Evolutionary conservation across 176 grass and related monocot genomes (phyloP).

Genomic region (Rhipidocladum racemiflorum): DNA sequence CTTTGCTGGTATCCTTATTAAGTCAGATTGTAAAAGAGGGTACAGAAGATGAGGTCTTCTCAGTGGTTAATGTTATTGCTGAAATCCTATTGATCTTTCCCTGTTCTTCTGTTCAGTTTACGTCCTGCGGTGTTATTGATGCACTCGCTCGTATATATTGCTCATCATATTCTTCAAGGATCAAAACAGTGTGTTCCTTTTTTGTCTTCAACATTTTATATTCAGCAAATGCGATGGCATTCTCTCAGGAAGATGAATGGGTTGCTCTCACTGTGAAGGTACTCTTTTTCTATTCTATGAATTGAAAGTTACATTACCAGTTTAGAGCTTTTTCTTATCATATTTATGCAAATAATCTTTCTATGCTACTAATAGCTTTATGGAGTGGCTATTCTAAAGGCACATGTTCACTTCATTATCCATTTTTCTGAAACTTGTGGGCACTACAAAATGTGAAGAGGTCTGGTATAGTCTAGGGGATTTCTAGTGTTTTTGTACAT

Average conservation of each 20-base stretch:
- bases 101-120: slow-evolving; percentile 54
- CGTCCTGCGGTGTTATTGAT: slow-evolving; percentile 57
- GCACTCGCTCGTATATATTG: slow-evolving; percentile 43
- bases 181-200: slow-evolving; percentile 46
- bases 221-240: slow-evolving; percentile 46
- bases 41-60: slow-evolving; percentile 51
- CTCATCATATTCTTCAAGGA: slow-evolving; percentile 38
- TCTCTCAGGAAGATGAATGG: slow-evolving; percentile 59
- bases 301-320: slow-evolving; percentile 2
- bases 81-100: slow-evolving; percentile 66
- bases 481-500: background rate
- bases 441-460: background rate
- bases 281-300: slow-evolving; percentile 30
- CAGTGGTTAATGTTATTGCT: slow-evolving; percentile 55
- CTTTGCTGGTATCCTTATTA: slow-evolving; percentile 63
- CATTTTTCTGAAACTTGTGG: background rate
- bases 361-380: background rate
- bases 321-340: no score
- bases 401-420: background rate
- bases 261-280: slow-evolving; percentile 73
- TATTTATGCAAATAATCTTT: background rate
- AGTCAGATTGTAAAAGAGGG: slow-evolving; percentile 47
- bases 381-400: background rate
- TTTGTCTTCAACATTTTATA: slow-evolving; percentile 74
- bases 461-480: background rate